phyloP scores from a whole-genome alignment of 139 green algal species.

The Penium margaritaceum region DNA sequence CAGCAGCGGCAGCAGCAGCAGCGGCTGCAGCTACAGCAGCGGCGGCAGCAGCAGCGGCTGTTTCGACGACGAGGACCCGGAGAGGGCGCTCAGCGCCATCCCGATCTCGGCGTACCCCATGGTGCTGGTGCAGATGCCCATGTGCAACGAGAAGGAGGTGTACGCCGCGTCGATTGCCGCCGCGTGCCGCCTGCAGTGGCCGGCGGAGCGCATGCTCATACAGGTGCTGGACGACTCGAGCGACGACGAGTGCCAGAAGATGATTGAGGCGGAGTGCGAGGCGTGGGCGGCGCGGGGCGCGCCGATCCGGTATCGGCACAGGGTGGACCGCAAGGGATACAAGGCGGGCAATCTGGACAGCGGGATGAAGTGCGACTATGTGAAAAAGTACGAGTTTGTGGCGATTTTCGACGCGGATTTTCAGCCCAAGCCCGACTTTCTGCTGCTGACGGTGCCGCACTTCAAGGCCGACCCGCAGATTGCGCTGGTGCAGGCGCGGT shows the following conservation, averaged over 20 bases:
- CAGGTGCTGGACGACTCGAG: slow-evolving; percentile 79
- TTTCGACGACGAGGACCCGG: neutral
- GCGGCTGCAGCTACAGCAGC: no score
- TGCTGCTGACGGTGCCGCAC: slow-evolving; percentile 14
- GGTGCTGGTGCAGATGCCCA: slow-evolving; percentile 37
- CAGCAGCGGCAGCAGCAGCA: no score
- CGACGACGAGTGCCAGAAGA: slow-evolving; percentile 55
- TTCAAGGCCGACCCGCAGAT: slow-evolving; percentile 24
- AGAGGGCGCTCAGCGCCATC: neutral
- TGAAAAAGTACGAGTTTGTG: slow-evolving; percentile 56
- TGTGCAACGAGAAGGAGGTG: slow-evolving; percentile 46
- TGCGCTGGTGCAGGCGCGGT: slow-evolving; percentile 20
- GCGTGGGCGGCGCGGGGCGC: slow-evolving; percentile 46
- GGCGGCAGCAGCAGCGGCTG: neutral
- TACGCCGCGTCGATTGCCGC: slow-evolving; percentile 73
- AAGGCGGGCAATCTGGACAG: slow-evolving; percentile 23
- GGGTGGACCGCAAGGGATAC: slow-evolving; percentile 60
- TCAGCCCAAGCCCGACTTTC: slow-evolving; percentile 49
- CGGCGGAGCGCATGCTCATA: slow-evolving; percentile 56
- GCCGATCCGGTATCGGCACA: slow-evolving; percentile 54
- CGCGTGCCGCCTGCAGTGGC: slow-evolving; percentile 67
- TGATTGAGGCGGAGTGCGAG: slow-evolving; percentile 40
- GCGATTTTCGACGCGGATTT: slow-evolving; percentile 84
- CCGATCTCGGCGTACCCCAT: slow-evolving; percentile 11
- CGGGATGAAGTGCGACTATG: slow-evolving; percentile 16